These are phyloP conservation scores for Aspergillus brunneoviolaceus DNA, from an alignment of 2,329 filamentous ascomycete species.

Conservation along the genomic window DNA sequence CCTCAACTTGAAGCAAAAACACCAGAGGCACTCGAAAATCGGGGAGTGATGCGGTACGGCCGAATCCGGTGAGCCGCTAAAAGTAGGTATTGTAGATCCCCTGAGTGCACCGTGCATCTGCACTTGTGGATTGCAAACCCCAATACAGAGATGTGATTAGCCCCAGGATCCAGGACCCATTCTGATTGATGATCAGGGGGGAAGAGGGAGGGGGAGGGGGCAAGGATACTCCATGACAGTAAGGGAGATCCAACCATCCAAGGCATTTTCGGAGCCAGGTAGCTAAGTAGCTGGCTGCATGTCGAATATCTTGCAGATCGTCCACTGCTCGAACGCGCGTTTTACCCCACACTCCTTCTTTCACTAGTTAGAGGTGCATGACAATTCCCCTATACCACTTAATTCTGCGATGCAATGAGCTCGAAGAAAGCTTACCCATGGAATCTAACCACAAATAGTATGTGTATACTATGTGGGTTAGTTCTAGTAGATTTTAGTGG, in stretches of 20 bases:
- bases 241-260: not conserved
- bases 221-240: not conserved
- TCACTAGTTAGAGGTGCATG: not conserved
- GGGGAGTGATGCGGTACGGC: not conserved
- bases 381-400: not conserved
- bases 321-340: not conserved
- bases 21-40: too few species aligned
- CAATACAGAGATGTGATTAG: not conserved
- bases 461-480: not conserved
- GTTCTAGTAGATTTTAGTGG: not conserved
- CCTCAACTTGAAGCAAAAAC: too few species aligned
- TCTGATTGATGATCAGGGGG: constrained; percentile 9
- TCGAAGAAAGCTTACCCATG: not conserved
- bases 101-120: constrained; percentile 1
- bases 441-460: not conserved
- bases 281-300: not conserved
- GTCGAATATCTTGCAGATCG: not conserved
- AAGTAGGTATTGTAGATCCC: not conserved
- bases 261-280: not conserved
- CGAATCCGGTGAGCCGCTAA: constrained; percentile 2
- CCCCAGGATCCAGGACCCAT: not conserved
- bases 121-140: not conserved
- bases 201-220: not conserved
- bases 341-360: not conserved
- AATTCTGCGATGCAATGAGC: not conserved